A percentile compares a stretch with the other conserved stretches of the same genome.
These are phyloP conservation scores for Kondoa subrosea DNA, from an alignment of 768 basidiomycete species.

Conservation along the genomic window DNA sequence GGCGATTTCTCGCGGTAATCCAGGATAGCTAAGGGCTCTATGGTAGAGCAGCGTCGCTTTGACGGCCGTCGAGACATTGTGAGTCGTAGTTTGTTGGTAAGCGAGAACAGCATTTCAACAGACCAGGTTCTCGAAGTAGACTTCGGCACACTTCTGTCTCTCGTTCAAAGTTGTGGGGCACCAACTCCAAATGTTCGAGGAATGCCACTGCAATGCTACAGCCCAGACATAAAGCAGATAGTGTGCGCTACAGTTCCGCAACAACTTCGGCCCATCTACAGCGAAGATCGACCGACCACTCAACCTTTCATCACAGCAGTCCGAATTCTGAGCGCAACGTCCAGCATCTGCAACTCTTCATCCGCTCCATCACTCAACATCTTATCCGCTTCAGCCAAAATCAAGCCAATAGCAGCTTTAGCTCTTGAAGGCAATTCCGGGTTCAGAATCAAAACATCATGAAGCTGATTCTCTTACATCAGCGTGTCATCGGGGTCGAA, in stretches of 20 bases:
- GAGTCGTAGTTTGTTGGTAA: no score
- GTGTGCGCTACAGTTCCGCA: no score
- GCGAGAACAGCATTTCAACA: no score
- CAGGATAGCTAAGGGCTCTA: background rate
- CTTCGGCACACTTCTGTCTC: no score
- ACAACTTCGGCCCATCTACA: no score
- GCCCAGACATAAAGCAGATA: no score
- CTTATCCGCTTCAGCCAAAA: conserved; percentile 89
- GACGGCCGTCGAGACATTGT: no score
- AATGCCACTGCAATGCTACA: no score
- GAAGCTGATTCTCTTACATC: conserved; percentile 43
- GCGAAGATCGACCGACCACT: background rate
- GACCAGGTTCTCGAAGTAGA: no score
- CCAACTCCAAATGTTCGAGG: no score
- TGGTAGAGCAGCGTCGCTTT: no score
- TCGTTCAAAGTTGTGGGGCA: no score
- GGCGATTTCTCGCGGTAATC: background rate
- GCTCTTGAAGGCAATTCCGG: conserved; percentile 60
- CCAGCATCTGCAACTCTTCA: conserved; percentile 85
- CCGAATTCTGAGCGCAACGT: conserved; percentile 63
- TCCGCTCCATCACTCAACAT: conserved; percentile 89
- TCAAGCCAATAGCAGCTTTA: conserved; percentile 62
- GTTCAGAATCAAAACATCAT: conserved; percentile 73
- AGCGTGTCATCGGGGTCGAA: background rate
- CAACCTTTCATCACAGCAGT: conserved; percentile 36